phyloP scores from a whole-genome alignment of 129 eudicot genomes.

The Rutidosis leptorrhynchoides region DNA sequence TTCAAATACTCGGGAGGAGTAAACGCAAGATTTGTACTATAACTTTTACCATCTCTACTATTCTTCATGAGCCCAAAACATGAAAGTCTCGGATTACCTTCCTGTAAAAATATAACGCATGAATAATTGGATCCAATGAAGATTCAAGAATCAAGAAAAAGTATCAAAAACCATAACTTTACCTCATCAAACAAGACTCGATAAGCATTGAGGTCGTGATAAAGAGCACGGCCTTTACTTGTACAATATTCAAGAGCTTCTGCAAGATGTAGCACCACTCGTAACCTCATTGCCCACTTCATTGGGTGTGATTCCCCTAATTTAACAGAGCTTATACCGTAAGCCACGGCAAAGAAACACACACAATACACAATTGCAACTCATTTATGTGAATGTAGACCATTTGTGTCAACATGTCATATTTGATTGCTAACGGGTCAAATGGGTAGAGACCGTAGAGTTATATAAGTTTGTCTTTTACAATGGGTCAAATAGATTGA shows the following conservation, averaged over 20 bases:
- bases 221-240: slow-evolving; percentile 62
- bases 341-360: slow-evolving; percentile 12
- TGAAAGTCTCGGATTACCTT: slow-evolving; percentile 65
- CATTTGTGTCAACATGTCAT: background rate
- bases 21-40: slow-evolving; percentile 65
- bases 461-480: background rate
- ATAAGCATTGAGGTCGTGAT: slow-evolving; percentile 69
- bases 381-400: background rate
- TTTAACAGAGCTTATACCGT: slow-evolving; percentile 10
- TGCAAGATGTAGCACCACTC: slow-evolving; percentile 61
- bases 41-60: slow-evolving; percentile 68
- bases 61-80: slow-evolving; percentile 74
- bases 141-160: background rate
- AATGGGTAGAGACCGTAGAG: background rate
- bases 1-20: slow-evolving; percentile 71
- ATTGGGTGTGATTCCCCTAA: slow-evolving; percentile 68
- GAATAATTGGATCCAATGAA: slow-evolving; percentile 7
- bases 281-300: slow-evolving; percentile 76
- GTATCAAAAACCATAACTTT: background rate
- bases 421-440: background rate
- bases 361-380: background rate
- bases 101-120: slow-evolving; percentile 32
- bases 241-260: slow-evolving; percentile 70
- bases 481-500: background rate
- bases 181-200: slow-evolving; percentile 69